Base-by-base conservation (phyloP, 129 eudicot species). In the Calendula officinalis region DNA sequence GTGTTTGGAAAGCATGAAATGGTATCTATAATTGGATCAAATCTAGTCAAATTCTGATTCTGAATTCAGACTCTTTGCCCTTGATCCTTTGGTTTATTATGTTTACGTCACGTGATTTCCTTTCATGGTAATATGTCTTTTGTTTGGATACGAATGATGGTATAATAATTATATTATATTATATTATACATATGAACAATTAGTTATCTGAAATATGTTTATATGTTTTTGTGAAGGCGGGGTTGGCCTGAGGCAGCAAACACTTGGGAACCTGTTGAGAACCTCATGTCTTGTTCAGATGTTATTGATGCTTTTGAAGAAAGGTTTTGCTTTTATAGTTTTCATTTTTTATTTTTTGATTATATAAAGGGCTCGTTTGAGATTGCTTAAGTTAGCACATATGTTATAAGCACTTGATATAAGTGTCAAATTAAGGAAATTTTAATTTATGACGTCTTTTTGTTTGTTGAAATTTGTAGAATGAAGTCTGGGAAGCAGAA, bases 231-330 rank as follows among this genome's bases (percentile, higher is more conserved):
- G 43, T 77, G 65, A 48, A 91, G 97, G 97, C 94, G 97, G 12
- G 97, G 86, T 60, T 91, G 97, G 97, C 88, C 97, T 5, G 97
- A 91, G 75, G 73, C 85, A 7, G 86, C 85, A 0, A 91, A 91
- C 60, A 91, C 97, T 3, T 91, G 97, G 97, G 97, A 91, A 61
- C 97, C 97, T 3, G 46, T 77, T 10, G 95, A 86, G 75, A 85
- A 91, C 76, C 85, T 91, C 44, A 48, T 56, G 54, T 66, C 84
- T 3, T 78, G 84, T 72, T 81, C 89, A 1, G 97, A 86, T 75
- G 3, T 46, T 40, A 66, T 71, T 43, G 71, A 67, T 74, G 84
- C 72, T 43, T 71, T 58, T 30, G 68, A 62, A 40, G 62, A 65
- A 62, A 66, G 49, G 78, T 75, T 57, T 70, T 32, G 22, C 33